A percentile compares a stretch with the other conserved stretches of the same genome.
Evolutionary conservation across 176 grass and related monocot genomes (phyloP).

Genomic region (Cenchrus americanus): DNA sequence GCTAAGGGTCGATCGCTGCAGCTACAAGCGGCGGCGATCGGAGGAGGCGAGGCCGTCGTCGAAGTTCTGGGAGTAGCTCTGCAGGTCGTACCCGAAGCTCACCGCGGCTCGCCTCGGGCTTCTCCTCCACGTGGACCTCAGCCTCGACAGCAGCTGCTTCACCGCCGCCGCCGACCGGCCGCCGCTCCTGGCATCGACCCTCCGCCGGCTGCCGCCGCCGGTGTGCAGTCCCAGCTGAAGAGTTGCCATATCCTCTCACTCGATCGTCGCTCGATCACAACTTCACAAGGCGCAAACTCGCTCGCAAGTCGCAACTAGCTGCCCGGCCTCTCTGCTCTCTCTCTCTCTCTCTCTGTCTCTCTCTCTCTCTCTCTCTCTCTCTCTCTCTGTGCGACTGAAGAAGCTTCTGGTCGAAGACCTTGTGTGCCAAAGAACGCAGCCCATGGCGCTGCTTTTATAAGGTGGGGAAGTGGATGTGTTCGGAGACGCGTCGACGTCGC

Average conservation of each 20-base stretch:
- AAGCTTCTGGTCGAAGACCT: no score
- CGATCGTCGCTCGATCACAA: neutral
- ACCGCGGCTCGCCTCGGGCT: neutral
- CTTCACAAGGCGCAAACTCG: no score
- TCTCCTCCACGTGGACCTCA: slow-evolving; percentile 20
- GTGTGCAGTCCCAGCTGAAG: neutral
- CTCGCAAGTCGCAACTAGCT: no score
- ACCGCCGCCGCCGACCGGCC: neutral
- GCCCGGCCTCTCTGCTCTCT: no score
- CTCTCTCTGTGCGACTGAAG: no score
- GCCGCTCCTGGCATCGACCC: neutral
- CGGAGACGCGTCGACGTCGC: neutral
- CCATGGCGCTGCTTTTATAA: no score
- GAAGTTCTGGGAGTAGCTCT: slow-evolving; percentile 43
- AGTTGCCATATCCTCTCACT: neutral
- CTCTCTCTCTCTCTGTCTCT: no score
- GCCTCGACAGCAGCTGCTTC: slow-evolving; percentile 42
- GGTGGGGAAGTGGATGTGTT: no score
- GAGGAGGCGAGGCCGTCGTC: slow-evolving; percentile 21
- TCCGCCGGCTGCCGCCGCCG: neutral
- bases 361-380: no score
- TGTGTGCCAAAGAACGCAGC: no score
- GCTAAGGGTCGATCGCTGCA: no score
- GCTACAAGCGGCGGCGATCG: slow-evolving; percentile 2
- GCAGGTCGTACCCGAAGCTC: slow-evolving; percentile 18